Conservation (phyloP, 2,329 filamentous ascomycete species). For the Calonectria pauciramosa region DNA sequence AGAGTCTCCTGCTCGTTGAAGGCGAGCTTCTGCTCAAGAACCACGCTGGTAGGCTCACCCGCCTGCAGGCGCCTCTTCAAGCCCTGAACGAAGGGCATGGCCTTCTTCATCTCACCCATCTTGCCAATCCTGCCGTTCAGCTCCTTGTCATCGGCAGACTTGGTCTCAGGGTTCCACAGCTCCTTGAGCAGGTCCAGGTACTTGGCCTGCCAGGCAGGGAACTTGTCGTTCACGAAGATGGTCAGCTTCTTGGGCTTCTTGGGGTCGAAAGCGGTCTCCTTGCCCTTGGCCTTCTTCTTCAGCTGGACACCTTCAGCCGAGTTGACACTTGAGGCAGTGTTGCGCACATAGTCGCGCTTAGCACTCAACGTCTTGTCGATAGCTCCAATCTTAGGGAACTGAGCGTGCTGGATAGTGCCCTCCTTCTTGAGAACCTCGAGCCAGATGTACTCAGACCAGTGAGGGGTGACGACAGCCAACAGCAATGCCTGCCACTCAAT, state of each 20-base stretch:
- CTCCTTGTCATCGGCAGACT: conserved; percentile 83
- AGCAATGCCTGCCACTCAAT: conserved; percentile 89
- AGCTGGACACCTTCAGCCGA: conserved; percentile 85
- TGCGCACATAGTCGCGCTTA: conserved; percentile 84
- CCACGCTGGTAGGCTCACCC: conserved; percentile 74
- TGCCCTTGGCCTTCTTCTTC: conserved; percentile 95
- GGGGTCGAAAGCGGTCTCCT: conserved; percentile 86
- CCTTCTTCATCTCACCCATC: conserved; percentile 93
- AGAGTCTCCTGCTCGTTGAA: conserved; percentile 89
- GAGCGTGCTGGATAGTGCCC: conserved; percentile 82
- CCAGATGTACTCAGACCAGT: conserved; percentile 97
- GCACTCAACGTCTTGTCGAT: conserved; percentile 79
- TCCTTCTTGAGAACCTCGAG: conserved; percentile 87
- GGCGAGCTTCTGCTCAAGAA: conserved; percentile 86
- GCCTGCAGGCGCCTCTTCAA: conserved; percentile 86
- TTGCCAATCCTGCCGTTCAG: conserved; percentile 85
- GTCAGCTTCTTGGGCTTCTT: conserved; percentile 93
- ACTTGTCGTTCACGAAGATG: conserved; percentile 84
- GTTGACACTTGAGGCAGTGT: conserved; percentile 80
- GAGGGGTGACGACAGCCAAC: conserved; percentile 86
- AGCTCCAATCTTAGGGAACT: conserved; percentile 68
- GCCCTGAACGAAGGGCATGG: conserved; percentile 94
- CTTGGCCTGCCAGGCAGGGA: conserved; percentile 92
- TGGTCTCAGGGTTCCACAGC: conserved; percentile 72
- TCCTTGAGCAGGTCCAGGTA: conserved; percentile 85